A percentile compares a stretch with the other conserved stretches of the same genome.
Conservation (phyloP, 805 yeast genomes). For the Saturnispora halmiae region DNA sequence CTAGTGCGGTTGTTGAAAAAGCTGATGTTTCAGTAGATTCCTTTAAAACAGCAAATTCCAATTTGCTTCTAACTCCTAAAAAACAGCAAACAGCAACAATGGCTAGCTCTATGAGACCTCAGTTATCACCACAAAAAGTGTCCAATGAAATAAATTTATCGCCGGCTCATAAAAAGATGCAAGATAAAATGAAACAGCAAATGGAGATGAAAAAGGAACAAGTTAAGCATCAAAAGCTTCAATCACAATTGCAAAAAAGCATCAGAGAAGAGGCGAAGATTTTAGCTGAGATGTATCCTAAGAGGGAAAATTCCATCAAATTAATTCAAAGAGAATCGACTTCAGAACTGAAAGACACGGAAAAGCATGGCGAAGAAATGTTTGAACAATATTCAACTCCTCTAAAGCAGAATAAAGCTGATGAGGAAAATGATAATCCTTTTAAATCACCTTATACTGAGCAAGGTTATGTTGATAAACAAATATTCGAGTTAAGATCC, state of each 20-base stretch:
- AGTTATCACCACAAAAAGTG: conserved; percentile 5
- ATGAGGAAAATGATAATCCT: too few species aligned
- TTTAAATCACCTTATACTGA: conserved; percentile 4
- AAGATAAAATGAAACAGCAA: conserved; percentile 13
- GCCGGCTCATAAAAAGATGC: conserved; percentile 15
- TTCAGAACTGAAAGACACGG: neutral
- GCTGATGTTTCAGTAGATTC: conserved; percentile 4
- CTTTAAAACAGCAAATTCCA: conserved; percentile 9
- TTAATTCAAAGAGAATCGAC: too few species aligned
- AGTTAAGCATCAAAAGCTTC: conserved; percentile 11
- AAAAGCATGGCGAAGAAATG: neutral
- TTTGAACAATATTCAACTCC: neutral
- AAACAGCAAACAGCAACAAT: conserved; percentile 5
- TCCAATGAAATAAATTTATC: conserved; percentile 1
- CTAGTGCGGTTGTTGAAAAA: neutral
- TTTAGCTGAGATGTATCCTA: conserved; percentile 9
- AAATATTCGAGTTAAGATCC: conserved; percentile 3
- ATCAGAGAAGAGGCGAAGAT: conserved; percentile 13
- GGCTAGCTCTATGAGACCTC: conserved; percentile 6
- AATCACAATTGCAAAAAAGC: conserved; percentile 8
- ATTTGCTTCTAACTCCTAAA: conserved; percentile 2
- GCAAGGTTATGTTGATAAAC: neutral
- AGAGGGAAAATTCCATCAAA: neutral
- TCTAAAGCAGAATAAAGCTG: too few species aligned
- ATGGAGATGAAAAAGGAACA: conserved; percentile 9